These are phyloP conservation scores for Climacium dendroides DNA, from an alignment of 225 moss, liverwort and hornwort species.

Conservation along the genomic window DNA sequence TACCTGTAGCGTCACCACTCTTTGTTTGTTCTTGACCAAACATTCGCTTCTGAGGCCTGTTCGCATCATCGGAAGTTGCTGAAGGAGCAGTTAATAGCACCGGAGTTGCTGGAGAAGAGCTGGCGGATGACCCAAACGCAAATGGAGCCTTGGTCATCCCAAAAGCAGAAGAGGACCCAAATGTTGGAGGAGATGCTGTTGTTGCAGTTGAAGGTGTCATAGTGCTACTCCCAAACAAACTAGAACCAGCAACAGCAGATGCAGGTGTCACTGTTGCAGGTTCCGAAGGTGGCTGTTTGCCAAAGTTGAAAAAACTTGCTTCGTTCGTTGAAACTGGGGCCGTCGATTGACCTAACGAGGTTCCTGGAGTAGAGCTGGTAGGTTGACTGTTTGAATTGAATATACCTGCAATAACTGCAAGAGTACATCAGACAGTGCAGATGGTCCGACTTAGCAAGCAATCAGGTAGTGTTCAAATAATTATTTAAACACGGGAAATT, in stretches of 20 bases:
- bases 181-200: neutral
- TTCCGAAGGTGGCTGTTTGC: constrained; percentile 13
- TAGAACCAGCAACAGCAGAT: neutral
- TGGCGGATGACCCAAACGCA: constrained; percentile 16
- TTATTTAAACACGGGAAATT: neutral
- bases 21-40: constrained; percentile 21
- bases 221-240: constrained; percentile 15
- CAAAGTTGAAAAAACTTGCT: constrained; percentile 6
- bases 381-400: constrained; percentile 4
- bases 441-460: neutral
- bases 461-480: neutral
- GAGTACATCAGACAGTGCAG: neutral
- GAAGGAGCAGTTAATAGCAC: neutral
- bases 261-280: neutral
- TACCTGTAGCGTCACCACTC: constrained; percentile 13
- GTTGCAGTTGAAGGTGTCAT: neutral
- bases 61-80: constrained; percentile 3
- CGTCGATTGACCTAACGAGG: neutral
- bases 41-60: constrained; percentile 33
- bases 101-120: neutral
- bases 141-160: constrained; percentile 14
- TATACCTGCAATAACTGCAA: constrained; percentile 24
- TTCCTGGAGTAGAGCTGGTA: neutral
- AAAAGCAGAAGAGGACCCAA: constrained; percentile 22
- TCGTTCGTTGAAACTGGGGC: constrained; percentile 6